Evolutionary conservation across 345 rosid species (phyloP).

Genomic region (Melastoma malabathricum): DNA sequence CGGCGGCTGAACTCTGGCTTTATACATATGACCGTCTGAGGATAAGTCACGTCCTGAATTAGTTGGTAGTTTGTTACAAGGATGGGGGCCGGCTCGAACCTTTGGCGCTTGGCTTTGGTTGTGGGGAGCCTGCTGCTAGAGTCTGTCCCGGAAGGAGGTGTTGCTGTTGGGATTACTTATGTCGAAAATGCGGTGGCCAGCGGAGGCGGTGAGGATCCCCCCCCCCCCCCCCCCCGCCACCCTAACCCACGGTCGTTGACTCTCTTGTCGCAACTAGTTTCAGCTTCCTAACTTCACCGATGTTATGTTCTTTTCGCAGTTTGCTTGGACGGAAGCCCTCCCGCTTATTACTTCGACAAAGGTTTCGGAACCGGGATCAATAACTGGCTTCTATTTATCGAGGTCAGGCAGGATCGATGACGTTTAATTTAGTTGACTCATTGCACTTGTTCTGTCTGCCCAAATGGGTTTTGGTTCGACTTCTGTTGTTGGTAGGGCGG

Average conservation of each 20-base stretch:
- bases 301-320: conserved; percentile 28
- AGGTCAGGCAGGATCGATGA: conserved; percentile 31
- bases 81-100: too few species aligned
- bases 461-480: too few species aligned
- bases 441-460: too few species aligned
- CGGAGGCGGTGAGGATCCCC: conserved; percentile 62
- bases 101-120: too few species aligned
- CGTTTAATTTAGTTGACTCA: too few species aligned
- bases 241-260: background rate
- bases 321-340: conserved; percentile 93
- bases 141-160: conserved; percentile 26
- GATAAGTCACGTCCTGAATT: too few species aligned
- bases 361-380: conserved; percentile 78
- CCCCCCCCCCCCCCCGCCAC: too few species aligned
- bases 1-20: too few species aligned
- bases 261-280: background rate
- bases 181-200: conserved; percentile 48
- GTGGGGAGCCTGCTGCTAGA: conserved; percentile 8
- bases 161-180: conserved; percentile 40
- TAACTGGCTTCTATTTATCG: conserved; percentile 82
- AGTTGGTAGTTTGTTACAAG: too few species aligned
- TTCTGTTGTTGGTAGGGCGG: conserved; percentile 49
- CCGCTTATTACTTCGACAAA: conserved; percentile 71
- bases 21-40: too few species aligned
- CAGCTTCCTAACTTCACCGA: background rate